Base-by-base conservation (phyloP, 192 early-diverging fungal genomes). In the Umbelopsis ramanniana region DNA sequence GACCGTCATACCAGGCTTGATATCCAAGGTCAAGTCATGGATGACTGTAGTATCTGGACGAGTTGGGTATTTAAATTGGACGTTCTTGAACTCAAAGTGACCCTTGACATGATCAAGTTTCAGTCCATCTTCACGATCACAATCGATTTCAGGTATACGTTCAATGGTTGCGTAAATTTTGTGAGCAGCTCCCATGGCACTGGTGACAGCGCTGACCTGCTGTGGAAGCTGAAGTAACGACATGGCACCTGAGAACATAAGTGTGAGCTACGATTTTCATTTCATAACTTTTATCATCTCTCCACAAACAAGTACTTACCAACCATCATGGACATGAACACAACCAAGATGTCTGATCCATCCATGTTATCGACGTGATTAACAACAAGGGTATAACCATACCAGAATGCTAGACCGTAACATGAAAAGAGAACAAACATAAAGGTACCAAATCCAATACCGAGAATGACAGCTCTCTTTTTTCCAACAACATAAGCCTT, bases 271-370 rank as follows among this genome's bases (percentile, higher is more conserved):
- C 7, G 6, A 17, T 19, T 19, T 15, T 11, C 2, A 4, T 5
- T 19, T 35, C 82, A 68, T 1, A 43, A 21, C 85, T 90, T 87
- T 0, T 75, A 24, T 24, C 74, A 43, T 7, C 1, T 43, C 6
- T 43, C 6, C 0, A 0, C 6, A 43, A 43, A 11, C 1, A 72
- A 24, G 82, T 74, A 74, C 14, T 67, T 52, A 63, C 94, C 96
- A 55, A 95, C 89, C 4, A 96, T 84, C 74, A 98, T 85, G 53
- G 92, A 85, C 73, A 96, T 93, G 76, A 98, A 96, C 46, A 93
- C 92, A 70, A 87, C 92, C 48, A 95, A 75, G 24, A 96, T 89
- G 22, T 81, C 71, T 0, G 81, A 83, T 19, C 83, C 80, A 37
- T 47, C 69, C 66, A 87, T 76, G 37, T 69, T 48, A 10, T 77